Base-by-base conservation (phyloP, 768 basidiomycete genomes). In the Scleroderma bovista region DNA sequence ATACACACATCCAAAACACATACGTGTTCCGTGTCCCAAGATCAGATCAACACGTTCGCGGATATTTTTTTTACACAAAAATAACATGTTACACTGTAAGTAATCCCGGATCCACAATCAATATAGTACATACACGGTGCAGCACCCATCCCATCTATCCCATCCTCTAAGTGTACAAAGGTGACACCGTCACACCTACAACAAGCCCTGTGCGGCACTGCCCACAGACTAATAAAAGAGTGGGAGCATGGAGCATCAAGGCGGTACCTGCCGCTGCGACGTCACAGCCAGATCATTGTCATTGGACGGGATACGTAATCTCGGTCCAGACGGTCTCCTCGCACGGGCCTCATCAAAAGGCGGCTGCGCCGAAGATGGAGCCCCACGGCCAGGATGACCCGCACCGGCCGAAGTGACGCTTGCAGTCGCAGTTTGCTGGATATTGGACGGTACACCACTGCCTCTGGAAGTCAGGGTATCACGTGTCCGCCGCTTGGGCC, bases 271-370 rank as follows among this genome's bases (percentile, higher is more conserved):
- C 41, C 56, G 55, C 31, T 56, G 53, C 24, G 26, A 39, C n/a
- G 33, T 55, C 41, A 29, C 41, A n/a, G 23, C n/a, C 44, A 33
- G 32, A 15, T 63, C 62, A 40, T 36, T 52, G 10, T 63, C 62
- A 40, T 36, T 52, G 10, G 68, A 64, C 19, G 57, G 54, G 8
- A 46, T 32, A 20, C 61, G 51, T 17, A 44, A 23, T 37, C 68
- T 56, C 3, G 68, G 69, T 12, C 68, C 68, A 3, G 68, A 68
- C 2, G 68, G 69, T 34, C 65, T 60, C 42, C 61, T 54, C n/a
- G 60, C 50, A 34, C 68, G 63, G 24, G 61, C 57, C 39, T 59
- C 60, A 44, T 15, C 12, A 3, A 48, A 24, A 5, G 31, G 38
- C 3, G 38, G 51, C 43, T 56, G 44, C 23, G 47, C 15, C 26